Evolutionary conservation across 2,329 filamentous ascomycete species (phyloP).

Genomic region (Alternaria infectoria): DNA sequence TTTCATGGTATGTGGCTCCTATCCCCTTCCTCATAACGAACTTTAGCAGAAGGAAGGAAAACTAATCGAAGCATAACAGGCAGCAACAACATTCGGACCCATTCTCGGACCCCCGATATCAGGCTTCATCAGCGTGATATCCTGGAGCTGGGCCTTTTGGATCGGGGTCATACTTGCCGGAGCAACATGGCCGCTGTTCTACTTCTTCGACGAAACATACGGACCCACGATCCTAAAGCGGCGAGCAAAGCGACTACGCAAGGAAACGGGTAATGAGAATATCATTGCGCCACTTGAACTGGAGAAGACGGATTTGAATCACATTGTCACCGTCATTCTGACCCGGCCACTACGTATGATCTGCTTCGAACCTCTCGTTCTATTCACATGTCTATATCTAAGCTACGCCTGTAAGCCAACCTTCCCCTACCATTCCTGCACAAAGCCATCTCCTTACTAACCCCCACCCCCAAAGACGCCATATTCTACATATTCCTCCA

Average conservation of each 20-base stretch:
- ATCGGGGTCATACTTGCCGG: conserved; percentile 73
- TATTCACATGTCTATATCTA: conserved; percentile 73
- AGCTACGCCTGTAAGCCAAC: conserved; percentile 60
- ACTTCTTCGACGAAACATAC: conserved; percentile 65
- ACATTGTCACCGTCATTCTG: conserved; percentile 72
- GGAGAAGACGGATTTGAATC: conserved; percentile 62
- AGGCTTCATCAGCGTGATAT: conserved; percentile 66
- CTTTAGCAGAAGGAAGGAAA: background rate
- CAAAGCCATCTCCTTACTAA: background rate
- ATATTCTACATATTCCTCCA: conserved; percentile 78
- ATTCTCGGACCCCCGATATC: conserved; percentile 70
- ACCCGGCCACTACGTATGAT: conserved; percentile 77
- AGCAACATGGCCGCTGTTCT: conserved; percentile 63
- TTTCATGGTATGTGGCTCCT: conserved; percentile 31
- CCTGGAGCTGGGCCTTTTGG: conserved; percentile 76
- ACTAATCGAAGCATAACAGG: conserved; percentile 51
- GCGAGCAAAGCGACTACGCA: conserved; percentile 65
- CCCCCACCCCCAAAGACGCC: conserved; percentile 39
- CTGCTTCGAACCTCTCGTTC: conserved; percentile 74
- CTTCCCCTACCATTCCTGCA: background rate
- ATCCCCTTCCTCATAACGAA: background rate
- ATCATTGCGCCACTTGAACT: conserved; percentile 69
- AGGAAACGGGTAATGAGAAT: conserved; percentile 58
- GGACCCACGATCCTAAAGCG: conserved; percentile 52
- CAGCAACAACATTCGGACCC: conserved; percentile 69